Percentiles rank a stretch among this genome's conserved stretches.
Evolutionary conservation across 2,329 filamentous ascomycete genomes (phyloP).

Genomic region (Paramyrothecium roridum): DNA sequence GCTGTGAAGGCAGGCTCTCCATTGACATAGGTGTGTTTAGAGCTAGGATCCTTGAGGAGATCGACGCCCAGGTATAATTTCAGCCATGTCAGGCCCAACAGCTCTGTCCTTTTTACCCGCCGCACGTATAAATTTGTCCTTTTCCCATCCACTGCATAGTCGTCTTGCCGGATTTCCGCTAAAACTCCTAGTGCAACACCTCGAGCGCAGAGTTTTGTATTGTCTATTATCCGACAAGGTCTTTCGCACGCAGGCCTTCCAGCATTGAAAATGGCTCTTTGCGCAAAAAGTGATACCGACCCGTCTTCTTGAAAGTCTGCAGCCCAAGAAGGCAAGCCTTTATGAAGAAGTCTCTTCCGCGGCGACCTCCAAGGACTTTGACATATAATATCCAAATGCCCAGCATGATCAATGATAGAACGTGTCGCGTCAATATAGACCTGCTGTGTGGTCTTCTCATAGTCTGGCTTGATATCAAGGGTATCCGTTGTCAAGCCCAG

Average conservation of each 20-base stretch:
- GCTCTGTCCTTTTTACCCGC: not conserved
- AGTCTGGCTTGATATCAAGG: not conserved
- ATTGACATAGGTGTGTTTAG: not conserved
- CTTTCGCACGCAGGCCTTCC: not conserved
- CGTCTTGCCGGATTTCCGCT: not conserved
- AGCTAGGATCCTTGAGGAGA: not conserved
- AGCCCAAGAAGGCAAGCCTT: not conserved
- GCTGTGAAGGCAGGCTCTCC: not conserved
- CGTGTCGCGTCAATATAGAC: not conserved
- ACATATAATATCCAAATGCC: conserved; percentile 4
- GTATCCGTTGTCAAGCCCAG: not conserved
- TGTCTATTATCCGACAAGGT: not conserved
- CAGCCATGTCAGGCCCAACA: not conserved
- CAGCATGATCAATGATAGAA: not conserved
- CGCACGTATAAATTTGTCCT: too few species aligned
- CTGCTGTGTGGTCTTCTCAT: not conserved
- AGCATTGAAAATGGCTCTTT: conserved; percentile 4
- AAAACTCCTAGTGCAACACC: not conserved
- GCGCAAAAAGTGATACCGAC: conserved; percentile 1
- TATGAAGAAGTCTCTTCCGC: not conserved
- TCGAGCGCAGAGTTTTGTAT: not conserved
- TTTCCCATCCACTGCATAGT: not conserved
- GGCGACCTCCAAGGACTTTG: conserved; percentile 1
- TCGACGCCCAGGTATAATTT: not conserved
- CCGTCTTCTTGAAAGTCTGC: not conserved